Base-by-base conservation (phyloP, 106 monocot genomes). In the Dendrobium officinale region DNA sequence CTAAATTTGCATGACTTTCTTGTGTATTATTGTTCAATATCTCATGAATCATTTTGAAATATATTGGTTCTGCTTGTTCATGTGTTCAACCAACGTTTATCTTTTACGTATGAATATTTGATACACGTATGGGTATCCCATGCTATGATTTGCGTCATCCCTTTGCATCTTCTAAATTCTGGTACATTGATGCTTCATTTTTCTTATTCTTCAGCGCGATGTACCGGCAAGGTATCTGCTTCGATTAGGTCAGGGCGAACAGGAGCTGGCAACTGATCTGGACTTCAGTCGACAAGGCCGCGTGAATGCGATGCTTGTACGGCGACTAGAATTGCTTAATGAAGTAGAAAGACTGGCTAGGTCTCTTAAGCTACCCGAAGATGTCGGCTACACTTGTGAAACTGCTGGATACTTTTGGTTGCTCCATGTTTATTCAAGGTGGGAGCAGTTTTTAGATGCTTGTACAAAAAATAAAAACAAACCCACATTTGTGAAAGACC, bases 261-360 rank as follows among this genome's bases (percentile, higher is more conserved):
- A 99, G 81, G 99, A 99, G 75, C 87, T 99, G 61, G 99, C 99
- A 47, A 99, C 99, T 9, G 99, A 95, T 91, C 93, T 99, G 77
- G 99, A 99, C 78, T 99, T 99, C 78, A 99, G 99, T 49, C 89
- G 99, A 49, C 99, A 99, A 84, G 99, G 99, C 24, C 95, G 95
- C 81, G 99, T 99, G 31, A 99, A 99, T 79, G 89, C 95, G 15
- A 99, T 99, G 99, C 99, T 99, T 77, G 95, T 99, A 0, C 84
- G 99, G 4, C 86, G 99, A 45, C 77, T 99, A 59, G 95, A 99
- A 75, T 85, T 99, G 33, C 87, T 95, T 17, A 66, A 79, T 88
- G 99, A 99, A 85, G 99, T 99, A 5, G 93, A 95, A 82, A 88
- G 93, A 77, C 84, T 99, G 61, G 99, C 99, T 40, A 85, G 90